Conservation (phyloP, 129 eudicot species). For the Helichrysum umbraculigerum region DNA sequence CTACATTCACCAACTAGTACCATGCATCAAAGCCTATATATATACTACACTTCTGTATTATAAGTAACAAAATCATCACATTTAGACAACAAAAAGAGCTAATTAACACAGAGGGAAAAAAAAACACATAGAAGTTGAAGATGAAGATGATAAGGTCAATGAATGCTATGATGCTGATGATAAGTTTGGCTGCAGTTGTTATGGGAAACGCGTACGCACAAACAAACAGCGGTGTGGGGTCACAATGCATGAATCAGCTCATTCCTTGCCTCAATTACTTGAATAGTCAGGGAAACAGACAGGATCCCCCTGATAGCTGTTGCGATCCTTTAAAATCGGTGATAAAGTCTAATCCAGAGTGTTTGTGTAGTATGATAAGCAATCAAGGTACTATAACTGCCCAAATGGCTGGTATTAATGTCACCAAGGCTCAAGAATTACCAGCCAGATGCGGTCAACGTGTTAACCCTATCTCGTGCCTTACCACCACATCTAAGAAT, state of each 20-base stretch:
- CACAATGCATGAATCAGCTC: constrained; percentile 38
- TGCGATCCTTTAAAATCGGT: constrained; percentile 66
- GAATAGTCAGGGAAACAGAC: constrained; percentile 21
- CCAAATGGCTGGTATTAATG: constrained; percentile 58
- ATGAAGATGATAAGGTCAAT: constrained; percentile 19
- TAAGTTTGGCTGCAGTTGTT: constrained; percentile 4
- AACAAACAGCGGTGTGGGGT: neutral
- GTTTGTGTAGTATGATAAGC: constrained; percentile 69
- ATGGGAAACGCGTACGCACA: constrained; percentile 25
- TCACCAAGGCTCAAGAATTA: constrained; percentile 62
- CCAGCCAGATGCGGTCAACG: constrained; percentile 81
- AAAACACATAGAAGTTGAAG: neutral
- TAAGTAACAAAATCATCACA: constrained; percentile 15
- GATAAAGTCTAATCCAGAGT: constrained; percentile 63
- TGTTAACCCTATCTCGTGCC: constrained; percentile 65
- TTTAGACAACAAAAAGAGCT: neutral
- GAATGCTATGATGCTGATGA: constrained; percentile 9
- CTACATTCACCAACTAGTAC: constrained; percentile 29
- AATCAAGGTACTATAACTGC: constrained; percentile 57
- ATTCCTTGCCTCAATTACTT: constrained; percentile 38
- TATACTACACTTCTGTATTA: neutral
- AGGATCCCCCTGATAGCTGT: constrained; percentile 56
- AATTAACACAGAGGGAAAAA: neutral
- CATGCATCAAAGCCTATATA: constrained; percentile 27
- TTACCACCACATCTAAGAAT: constrained; percentile 37